These are phyloP conservation scores for Debaryomyces tyrocola DNA, from an alignment of 805 yeast genomes.

Conservation along the genomic window DNA sequence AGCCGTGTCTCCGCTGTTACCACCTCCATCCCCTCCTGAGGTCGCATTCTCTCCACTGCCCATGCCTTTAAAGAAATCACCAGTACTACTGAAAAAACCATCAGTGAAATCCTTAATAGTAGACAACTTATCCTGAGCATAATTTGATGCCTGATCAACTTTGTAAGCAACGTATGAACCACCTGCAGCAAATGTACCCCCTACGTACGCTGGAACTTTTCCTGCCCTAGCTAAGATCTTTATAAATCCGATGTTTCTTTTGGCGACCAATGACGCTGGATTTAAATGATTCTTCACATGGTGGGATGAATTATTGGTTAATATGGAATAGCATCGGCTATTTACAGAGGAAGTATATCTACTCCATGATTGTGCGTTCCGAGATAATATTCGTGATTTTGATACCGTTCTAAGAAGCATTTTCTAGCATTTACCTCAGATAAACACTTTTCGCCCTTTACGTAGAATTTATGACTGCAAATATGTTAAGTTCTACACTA, in stretches of 20 bases:
- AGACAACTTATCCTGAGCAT: conserved; percentile 64
- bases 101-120: conserved; percentile 63
- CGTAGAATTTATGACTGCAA: not conserved
- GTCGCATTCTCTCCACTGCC: conserved; percentile 19
- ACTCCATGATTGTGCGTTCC: not conserved
- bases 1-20: conserved; percentile 27
- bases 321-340: not conserved
- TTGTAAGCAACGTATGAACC: conserved; percentile 91
- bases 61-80: conserved; percentile 42
- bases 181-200: conserved; percentile 92
- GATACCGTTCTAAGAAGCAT: not conserved
- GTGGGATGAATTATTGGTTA: not conserved
- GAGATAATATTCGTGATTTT: not conserved
- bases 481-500: not conserved
- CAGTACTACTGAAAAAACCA: conserved; percentile 49
- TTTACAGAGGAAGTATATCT: not conserved
- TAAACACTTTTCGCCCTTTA: not conserved
- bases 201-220: conserved; percentile 76
- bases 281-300: not conserved
- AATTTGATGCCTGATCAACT: conserved; percentile 79
- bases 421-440: not conserved
- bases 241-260: conserved; percentile 35
- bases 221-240: conserved; percentile 55
- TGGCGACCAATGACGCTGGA: not conserved
- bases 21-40: conserved; percentile 26